Evolutionary conservation across 2,329 filamentous ascomycete species (phyloP), one percentile per base, ranked within the genome.

Genomic region (Ophiosphaerella narmari): DNA sequence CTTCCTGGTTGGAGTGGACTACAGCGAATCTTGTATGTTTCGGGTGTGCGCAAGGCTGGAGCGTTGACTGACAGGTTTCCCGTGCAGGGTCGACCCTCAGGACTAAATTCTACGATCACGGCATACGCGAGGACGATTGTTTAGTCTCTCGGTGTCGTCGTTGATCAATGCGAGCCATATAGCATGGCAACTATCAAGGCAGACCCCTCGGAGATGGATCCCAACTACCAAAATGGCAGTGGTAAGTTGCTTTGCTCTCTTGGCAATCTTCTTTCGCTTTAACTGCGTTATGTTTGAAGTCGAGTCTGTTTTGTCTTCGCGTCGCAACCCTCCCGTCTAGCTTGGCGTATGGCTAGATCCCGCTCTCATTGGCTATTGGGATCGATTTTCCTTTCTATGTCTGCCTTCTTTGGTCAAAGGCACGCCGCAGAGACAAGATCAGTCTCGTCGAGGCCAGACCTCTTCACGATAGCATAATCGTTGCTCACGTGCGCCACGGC

Each of bases 171-270:
- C 65, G 45, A 56, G 52, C 40, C 43, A 50, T 45, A 64, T 65
- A 68, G 58, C 57, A 72, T 72, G 70, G 66, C 67, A 40, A 55
- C 60, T 57, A 67, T 71, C 49, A 70, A 71, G 49, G 59, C 65
- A 47, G 66, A 72, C 43, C 62, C 67, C 47, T 66, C 63, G 18
- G 60, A 59, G 38, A 64, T 62, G 52, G 67, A 70, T 46, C 36
- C 54, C 41, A 59, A 55, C 48, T 65, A 65, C 56, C 57, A 67
- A 54, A 65, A 68, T 53, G 63, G 69, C 52, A 70, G 66, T 63
- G 64, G 70, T 73, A 53, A 66, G 70, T 67, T 39, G 43, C 42
- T 31, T 38, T 42, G 38, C 49, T 52, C 48, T 55, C 49, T 60
- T 62, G 54, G 53, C 55, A 55, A 50, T 48, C 34, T 48, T 42